These are phyloP conservation scores for Brassica cretica DNA, from an alignment of 345 rosid genomes.

Conservation along the genomic window DNA sequence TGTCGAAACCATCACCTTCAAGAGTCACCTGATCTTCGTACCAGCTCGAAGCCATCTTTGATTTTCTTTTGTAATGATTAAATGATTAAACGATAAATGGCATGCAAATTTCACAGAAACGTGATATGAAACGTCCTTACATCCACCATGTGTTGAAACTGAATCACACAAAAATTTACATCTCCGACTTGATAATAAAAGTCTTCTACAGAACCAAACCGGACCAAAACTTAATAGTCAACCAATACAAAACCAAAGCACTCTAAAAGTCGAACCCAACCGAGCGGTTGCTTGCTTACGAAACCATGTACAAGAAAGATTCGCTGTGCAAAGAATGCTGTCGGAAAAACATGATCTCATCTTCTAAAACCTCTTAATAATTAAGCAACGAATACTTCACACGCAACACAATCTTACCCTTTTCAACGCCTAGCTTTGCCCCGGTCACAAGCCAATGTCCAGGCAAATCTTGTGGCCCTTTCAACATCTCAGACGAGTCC, in stretches of 20 bases:
- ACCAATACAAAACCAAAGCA: conserved; percentile 24
- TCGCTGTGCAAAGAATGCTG: conserved; percentile 40
- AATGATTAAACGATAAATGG: conserved; percentile 5
- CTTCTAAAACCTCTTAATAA: conserved; percentile 47
- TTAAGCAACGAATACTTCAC: conserved; percentile 90
- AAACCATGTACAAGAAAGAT: conserved; percentile 29
- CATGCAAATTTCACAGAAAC: conserved; percentile 9
- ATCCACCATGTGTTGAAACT: conserved; percentile 29
- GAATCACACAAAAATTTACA: conserved; percentile 25
- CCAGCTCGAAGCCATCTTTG: conserved; percentile 19
- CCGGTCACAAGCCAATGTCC: conserved; percentile 99
- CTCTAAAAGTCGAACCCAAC: conserved; percentile 8
- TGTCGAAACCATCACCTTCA: conserved; percentile 52
- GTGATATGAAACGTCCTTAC: conserved; percentile 26
- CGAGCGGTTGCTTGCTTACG: conserved; percentile 12
- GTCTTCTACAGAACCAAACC: conserved; percentile 32
- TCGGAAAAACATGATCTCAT: conserved; percentile 22
- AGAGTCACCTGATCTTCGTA: conserved; percentile 39
- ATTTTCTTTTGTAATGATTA: not conserved
- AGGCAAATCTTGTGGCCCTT: conserved; percentile 91
- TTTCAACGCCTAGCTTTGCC: conserved; percentile 93
- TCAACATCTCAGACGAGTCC: conserved; percentile 78
- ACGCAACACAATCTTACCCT: conserved; percentile 87
- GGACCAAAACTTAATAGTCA: conserved; percentile 20
- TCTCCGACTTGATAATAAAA: conserved; percentile 25